A percentile compares a stretch with the other conserved stretches of the same genome.
phyloP scores from a whole-genome alignment of 257 asterid species.

The Nicotiana undulata region DNA sequence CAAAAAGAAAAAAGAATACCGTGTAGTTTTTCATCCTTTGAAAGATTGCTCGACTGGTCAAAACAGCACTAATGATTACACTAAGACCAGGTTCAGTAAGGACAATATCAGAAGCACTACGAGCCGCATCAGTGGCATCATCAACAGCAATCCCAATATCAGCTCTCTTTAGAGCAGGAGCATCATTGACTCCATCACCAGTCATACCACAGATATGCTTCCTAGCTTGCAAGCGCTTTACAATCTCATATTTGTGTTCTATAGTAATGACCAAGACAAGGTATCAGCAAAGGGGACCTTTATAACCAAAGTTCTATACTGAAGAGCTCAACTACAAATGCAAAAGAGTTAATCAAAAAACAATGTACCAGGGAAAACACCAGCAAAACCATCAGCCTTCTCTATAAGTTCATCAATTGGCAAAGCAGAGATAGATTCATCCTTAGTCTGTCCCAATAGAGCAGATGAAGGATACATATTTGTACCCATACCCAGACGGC shows the following conservation, averaged over 20 bases:
- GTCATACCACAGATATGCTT: conserved; percentile 99
- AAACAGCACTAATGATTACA: conserved; percentile 92
- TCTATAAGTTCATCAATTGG: conserved; percentile 98
- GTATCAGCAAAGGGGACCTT: not conserved
- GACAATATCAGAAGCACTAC: conserved; percentile 97
- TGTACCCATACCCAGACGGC: conserved; percentile 98
- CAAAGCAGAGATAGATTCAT: conserved; percentile 83
- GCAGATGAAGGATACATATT: conserved; percentile 99
- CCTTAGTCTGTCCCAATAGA: conserved; percentile 87
- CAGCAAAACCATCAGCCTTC: conserved; percentile 99
- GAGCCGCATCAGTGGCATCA: conserved; percentile 99
- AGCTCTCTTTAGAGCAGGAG: conserved; percentile 95
- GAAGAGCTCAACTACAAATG: not conserved
- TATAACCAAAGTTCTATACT: not conserved
- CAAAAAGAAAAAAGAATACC: conserved; percentile 26
- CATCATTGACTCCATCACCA: conserved; percentile 98
- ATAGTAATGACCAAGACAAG: conserved; percentile 11
- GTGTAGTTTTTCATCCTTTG: conserved; percentile 99
- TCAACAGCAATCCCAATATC: conserved; percentile 98
- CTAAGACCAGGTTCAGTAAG: conserved; percentile 99
- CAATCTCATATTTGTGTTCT: conserved; percentile 98
- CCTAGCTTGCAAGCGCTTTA: conserved; percentile 93
- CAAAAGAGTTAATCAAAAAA: not conserved
- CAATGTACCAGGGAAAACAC: conserved; percentile 86
- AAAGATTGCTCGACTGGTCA: conserved; percentile 95